Percentiles rank a stretch among this genome's conserved stretches.
phyloP scores from a whole-genome alignment of 2,329 filamentous ascomycete species.

The Penicillium sclerotigenum region DNA sequence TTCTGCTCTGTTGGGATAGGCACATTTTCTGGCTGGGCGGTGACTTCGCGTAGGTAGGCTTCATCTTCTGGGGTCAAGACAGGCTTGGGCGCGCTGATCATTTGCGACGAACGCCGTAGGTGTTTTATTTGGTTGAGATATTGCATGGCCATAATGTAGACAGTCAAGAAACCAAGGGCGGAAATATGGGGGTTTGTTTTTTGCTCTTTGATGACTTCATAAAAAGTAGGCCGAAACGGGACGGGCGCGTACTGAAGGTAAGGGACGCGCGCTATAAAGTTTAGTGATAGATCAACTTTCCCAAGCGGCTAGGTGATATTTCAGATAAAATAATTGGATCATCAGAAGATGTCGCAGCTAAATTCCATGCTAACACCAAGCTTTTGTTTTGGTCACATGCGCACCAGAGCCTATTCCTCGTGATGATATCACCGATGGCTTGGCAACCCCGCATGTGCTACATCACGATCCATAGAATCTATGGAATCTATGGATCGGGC shows the following conservation, averaged over 20 bases:
- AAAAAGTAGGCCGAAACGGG: constrained; percentile 9
- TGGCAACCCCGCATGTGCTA: constrained; percentile 16
- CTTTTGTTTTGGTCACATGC: background rate
- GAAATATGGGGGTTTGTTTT: background rate
- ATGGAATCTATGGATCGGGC: background rate
- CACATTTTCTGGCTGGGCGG: constrained; percentile 40
- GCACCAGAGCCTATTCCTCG: background rate
- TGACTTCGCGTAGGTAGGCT: constrained; percentile 53
- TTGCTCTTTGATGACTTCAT: background rate
- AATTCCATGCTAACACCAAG: background rate
- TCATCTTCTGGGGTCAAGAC: constrained; percentile 62
- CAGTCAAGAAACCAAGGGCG: background rate
- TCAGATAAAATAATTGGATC: background rate
- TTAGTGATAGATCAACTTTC: constrained; percentile 17
- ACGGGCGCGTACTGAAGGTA: constrained; percentile 14
- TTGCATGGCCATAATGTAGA: constrained; percentile 32
- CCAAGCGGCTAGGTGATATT: background rate
- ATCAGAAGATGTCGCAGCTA: background rate
- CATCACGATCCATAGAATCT: too few relatives aligned
- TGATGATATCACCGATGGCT: constrained; percentile 24
- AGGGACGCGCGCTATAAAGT: constrained; percentile 10
- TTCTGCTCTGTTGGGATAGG: constrained; percentile 2
- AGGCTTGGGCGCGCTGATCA: constrained; percentile 34
- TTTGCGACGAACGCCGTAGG: constrained; percentile 35
- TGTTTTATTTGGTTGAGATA: constrained; percentile 45